phyloP scores from a whole-genome alignment of 257 asterid species.

The Sherardia arvensis region DNA sequence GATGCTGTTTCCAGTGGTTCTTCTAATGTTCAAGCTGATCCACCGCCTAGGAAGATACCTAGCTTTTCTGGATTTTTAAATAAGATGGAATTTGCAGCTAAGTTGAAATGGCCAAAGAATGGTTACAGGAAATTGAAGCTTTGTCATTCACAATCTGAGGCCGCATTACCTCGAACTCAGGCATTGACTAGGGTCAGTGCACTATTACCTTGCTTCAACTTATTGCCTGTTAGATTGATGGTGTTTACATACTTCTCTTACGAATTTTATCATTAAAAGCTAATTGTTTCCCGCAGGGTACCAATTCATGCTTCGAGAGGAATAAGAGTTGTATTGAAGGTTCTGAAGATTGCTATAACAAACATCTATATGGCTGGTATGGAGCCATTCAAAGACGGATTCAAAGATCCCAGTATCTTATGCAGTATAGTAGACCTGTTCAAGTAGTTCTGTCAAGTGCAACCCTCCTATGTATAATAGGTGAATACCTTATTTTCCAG shows the following conservation, averaged over 20 bases:
- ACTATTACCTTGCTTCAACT: slow-evolving; percentile 1
- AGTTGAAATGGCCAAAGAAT: slow-evolving; percentile 66
- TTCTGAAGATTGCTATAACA: slow-evolving; percentile 54
- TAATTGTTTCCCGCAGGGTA: slow-evolving; percentile 32
- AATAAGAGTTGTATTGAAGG: slow-evolving; percentile 65
- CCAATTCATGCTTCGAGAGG: slow-evolving; percentile 44
- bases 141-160: slow-evolving; percentile 38
- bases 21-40: slow-evolving; percentile 30
- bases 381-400: slow-evolving; percentile 74
- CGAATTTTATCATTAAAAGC: slow-evolving; percentile 9
- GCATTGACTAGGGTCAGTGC: slow-evolving; percentile 49
- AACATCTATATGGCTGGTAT: slow-evolving; percentile 70
- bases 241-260: neutral
- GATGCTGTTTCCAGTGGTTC: slow-evolving; percentile 27
- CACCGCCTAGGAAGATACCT: slow-evolving; percentile 63
- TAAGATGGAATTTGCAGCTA: slow-evolving; percentile 62
- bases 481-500: slow-evolving; percentile 26
- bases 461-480: slow-evolving; percentile 55
- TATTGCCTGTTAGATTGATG: slow-evolving; percentile 1
- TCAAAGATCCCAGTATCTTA: slow-evolving; percentile 81
- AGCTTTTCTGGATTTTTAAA: slow-evolving; percentile 65
- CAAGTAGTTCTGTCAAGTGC: slow-evolving; percentile 42
- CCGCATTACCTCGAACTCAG: slow-evolving; percentile 43
- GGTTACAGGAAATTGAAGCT: slow-evolving; percentile 65
- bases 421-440: slow-evolving; percentile 71